Evolutionary conservation across 108 stramenopile species (phyloP), one percentile per base, ranked within the genome.

Genomic region (Cyclotella cryptica): DNA sequence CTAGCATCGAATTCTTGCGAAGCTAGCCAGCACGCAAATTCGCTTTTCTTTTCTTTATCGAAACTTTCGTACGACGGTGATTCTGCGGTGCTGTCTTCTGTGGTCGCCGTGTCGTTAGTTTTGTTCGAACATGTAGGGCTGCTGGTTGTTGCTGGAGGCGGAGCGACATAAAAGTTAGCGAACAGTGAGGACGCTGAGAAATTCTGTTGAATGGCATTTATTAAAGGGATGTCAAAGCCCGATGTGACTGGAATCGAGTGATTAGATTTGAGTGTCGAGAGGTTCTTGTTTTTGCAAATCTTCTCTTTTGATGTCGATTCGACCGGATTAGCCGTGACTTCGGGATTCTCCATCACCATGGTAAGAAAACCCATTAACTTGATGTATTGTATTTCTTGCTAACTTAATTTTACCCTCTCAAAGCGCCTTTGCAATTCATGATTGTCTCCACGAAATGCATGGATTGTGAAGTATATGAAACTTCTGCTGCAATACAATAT

Each of bases 1-100:
- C 70, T 71, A 13, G 70, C 70, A 43, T 71, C 70, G 58, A 71
- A 71, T n/a, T 71, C 70, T 21, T 43, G 54, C 15, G 70, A 57
- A 12, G 43, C 70, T 39, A 71, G 22, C 54, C 54, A 71, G 15
- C 15, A 29, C 21, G 39, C 54, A 58, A 71, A 71, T 30, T 44
- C 57, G 40, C 47, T 55, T 4, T 26, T 71, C 42, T 41, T 46
- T 41, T 59, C 42, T 28, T 46, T 49, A 3, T 40, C 27, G 21
- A 59, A 40, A 15, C 57, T 71, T 44, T 57, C 45, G 19, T 41
- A 49, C 10, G 26, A 19, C 4, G 44, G 39, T 10, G 55, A 17
- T n/a, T 19, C 53, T 0, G 43, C 18, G 11, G 70, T 43, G 42
- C 35, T 71, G 42, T 71, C 70, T 12, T 28, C 41, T 15, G 42